Evolutionary conservation across 2,329 filamentous ascomycete species (phyloP).

Genomic region (Acephala macrosclerotiorum): DNA sequence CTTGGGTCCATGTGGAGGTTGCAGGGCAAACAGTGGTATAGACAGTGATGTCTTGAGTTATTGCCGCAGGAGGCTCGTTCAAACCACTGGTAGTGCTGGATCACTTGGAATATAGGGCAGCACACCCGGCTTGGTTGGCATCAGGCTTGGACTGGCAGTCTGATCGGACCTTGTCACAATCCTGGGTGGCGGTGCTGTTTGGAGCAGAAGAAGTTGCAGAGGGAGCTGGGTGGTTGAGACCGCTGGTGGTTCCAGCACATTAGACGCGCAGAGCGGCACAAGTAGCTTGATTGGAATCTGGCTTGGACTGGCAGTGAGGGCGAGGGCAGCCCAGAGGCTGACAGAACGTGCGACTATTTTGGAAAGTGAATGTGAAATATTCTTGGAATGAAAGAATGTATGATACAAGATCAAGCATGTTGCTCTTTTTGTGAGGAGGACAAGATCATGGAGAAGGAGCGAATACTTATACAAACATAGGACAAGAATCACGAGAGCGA

Average conservation of each 20-base stretch:
- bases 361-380: too few species aligned
- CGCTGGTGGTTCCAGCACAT: background rate
- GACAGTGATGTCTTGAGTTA: background rate
- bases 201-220: background rate
- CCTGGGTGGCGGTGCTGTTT: background rate
- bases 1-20: too few species aligned
- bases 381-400: too few species aligned
- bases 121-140: background rate
- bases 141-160: background rate
- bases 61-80: background rate
- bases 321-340: too few species aligned
- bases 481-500: too few species aligned
- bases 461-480: too few species aligned
- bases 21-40: slow-evolving; percentile 1
- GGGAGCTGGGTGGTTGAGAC: background rate
- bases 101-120: background rate
- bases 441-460: too few species aligned
- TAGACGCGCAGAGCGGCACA: background rate
- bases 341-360: too few species aligned
- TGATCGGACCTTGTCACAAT: background rate
- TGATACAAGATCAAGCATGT: too few species aligned
- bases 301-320: background rate
- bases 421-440: too few species aligned
- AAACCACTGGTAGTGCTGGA: background rate
- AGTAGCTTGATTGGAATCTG: background rate